These are phyloP conservation scores for Clonostachys byssicola DNA, from an alignment of 2,329 filamentous ascomycete genomes.

Conservation along the genomic window DNA sequence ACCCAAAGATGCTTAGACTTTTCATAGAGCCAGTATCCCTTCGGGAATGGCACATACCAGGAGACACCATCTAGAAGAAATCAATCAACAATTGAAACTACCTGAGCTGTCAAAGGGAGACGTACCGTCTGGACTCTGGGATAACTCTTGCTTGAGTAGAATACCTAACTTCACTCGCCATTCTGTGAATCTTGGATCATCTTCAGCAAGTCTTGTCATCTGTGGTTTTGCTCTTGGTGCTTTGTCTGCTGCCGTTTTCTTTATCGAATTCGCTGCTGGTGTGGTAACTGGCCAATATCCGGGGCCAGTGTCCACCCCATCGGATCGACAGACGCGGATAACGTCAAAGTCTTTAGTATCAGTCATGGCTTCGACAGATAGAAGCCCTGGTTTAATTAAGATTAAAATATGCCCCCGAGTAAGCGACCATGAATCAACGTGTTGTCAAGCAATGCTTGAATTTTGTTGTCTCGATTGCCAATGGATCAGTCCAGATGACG, in stretches of 20 bases:
- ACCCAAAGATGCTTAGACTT: slow-evolving; percentile 44
- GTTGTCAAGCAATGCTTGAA: too few relatives aligned
- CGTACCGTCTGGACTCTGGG: slow-evolving; percentile 32
- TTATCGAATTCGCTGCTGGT: slow-evolving; percentile 16
- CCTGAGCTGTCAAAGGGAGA: background rate
- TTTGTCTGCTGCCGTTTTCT: slow-evolving; percentile 28
- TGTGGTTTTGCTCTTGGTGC: slow-evolving; percentile 32
- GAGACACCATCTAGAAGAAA: slow-evolving; percentile 29
- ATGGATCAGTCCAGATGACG: too few relatives aligned
- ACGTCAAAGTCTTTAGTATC: slow-evolving; percentile 34
- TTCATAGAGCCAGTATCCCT: slow-evolving; percentile 41
- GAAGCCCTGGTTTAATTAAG: too few relatives aligned
- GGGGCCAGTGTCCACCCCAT: slow-evolving; percentile 37
- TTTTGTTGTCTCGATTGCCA: too few relatives aligned
- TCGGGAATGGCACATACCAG: slow-evolving; percentile 38
- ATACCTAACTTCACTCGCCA: slow-evolving; percentile 41
- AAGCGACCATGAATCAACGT: too few relatives aligned
- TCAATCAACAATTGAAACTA: slow-evolving; percentile 8
- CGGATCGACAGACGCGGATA: slow-evolving; percentile 36
- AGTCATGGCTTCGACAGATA: slow-evolving; percentile 11
- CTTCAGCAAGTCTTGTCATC: slow-evolving; percentile 34
- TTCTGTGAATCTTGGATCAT: slow-evolving; percentile 37
- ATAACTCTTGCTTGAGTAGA: slow-evolving; percentile 37
- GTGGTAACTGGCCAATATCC: slow-evolving; percentile 35
- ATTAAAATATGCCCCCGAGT: too few relatives aligned